Base-by-base conservation (phyloP, 2,329 filamentous ascomycete genomes). In the Diplocarpon rosae region DNA sequence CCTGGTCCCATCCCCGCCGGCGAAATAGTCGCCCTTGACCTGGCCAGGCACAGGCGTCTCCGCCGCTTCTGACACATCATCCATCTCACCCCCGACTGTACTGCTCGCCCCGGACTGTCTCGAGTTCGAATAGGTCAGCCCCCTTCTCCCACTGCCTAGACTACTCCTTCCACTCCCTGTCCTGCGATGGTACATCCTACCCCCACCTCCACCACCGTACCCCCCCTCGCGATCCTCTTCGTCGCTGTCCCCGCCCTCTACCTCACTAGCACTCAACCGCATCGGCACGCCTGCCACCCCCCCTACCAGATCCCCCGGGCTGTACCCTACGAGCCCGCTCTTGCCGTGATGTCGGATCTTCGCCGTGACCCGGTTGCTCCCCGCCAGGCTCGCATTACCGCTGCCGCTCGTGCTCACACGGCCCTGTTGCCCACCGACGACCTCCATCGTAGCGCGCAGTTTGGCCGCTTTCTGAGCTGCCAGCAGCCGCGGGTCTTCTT, bases 321-420 rank as follows among this genome's bases (percentile, higher is more conserved):
- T 80, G 62, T 93, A 95, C 32, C 85, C 81, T 8, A 85, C 78
- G 3, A 86, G 38, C 34, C 80, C 84, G 8, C 80, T 80, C 61
- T 90, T 88, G 51, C 84, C 83, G 62, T 90, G 85, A 62, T 94
- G 88, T 52, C 87, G 73, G 56, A 94, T 94, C 71, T 95, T 95
- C 60, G 85, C 81, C 9, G 83, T 75, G 14, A 89, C 85, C 64
- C 81, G 75, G 57, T 56, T 60, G 37, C 59, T 52, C 12, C 59
- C 53, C 7, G 62, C 62, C 13, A 68, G 52, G 38, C 63, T 63
- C 10, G 55, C 56, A 11, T 61, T 57, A 37, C 62, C 61, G 11
- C 61, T 57, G 37, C 62, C 61, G 37, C 59, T 58, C 10, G 61
- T 63, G 5, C 66, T 68, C 14, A 63, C 57, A 41, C 65, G 63